Evolutionary conservation across 805 yeast genomes (phyloP), one percentile per base, ranked within the genome.

Genomic region (Saturnispora sanitii): DNA sequence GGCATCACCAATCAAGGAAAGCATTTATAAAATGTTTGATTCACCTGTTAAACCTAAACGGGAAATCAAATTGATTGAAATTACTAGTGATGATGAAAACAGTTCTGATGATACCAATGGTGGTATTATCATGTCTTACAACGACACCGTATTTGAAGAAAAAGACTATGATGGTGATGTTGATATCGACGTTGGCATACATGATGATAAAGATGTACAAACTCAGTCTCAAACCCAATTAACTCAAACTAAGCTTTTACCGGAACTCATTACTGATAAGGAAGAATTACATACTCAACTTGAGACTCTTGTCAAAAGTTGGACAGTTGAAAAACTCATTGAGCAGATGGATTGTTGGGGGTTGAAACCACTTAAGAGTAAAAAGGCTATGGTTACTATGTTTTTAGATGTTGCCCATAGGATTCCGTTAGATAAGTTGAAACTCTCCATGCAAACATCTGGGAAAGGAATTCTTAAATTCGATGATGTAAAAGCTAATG

Each of bases 271-370:
- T n/a, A n/a, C n/a, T 23, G 26, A 23, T 23, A 23, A 23, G 9
- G 26, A 23, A 7, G 26, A 23, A 7, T 23, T 23, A 23, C n/a
- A n/a, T n/a, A n/a, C n/a, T n/a, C 16, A 36, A n/a, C 19, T 37
- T 8, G 36, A 33, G 18, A 52, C 26, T n/a, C 20, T 40, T 26
- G 40, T 41, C 20, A 37, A 35, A 21, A 42, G 33, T 4, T 45
- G 46, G 46, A 33, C 35, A 6, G 25, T 31, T 4, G 28, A 27
- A 2, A 13, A 18, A 22, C 18, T 55, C 21, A 54, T 47, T 30
- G 43, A 45, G 18, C 55, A 54, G 38, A 50, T 66, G 36, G 43
- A 44, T 7, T 52, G 48, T 17, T 65, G 68, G 68, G 68, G 65
- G 1, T 46, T 68, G 39, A 66, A 65, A 42, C 66, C 66, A 2